Evolutionary conservation across 2,329 filamentous ascomycete species (phyloP), one percentile per base, ranked within the genome.

Genomic region (Fusarium sp.): DNA sequence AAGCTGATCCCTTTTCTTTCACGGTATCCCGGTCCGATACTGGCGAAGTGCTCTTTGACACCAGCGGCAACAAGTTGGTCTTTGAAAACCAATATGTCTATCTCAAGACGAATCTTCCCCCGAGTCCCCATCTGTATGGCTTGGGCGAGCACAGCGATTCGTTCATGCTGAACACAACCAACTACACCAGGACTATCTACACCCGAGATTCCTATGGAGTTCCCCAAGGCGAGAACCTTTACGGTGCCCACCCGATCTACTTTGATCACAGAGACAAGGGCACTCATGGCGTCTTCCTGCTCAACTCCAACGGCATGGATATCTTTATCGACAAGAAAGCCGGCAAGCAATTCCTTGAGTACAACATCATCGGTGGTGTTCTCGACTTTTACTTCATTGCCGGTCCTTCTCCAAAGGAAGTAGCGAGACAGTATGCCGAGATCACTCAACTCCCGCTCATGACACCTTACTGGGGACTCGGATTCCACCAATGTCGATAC

Each of bases 81-180:
- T 97, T 95, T 76, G 92, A 97, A 83, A 90, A 90, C 13, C 94
- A 97, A 81, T 97, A 95, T 77, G 82, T 97, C 27, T 90, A 92
- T 22, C 85, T 96, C 68, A 88, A 92, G 50, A 95, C 94, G 2
- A 89, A 86, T 69, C 85, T 97, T 13, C 93, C 94, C 0, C 82
- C 89, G 1, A 85, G 91, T 63, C 92, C 93, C 0, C 90, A 93
- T 76, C 84, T 97, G 7, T 97, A 97, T 79, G 94, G 94, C 1
- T 86, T 96, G 2, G 94, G 94, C 39, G 94, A 96, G 82, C 92
- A 95, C 80, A 92, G 89, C 3, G 93, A 95, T 75, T 86, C 91
- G 1, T 91, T 95, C 77, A 88, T 89, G 56, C 85, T 95, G 68
- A 91, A 91, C 71, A 92, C 90, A 0, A 91, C 88, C 35, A 89